Evolutionary conservation across 2,329 filamentous ascomycete genomes (phyloP), one percentile per base, ranked within the genome.

Genomic region (Zymoseptoria ardabiliae): DNA sequence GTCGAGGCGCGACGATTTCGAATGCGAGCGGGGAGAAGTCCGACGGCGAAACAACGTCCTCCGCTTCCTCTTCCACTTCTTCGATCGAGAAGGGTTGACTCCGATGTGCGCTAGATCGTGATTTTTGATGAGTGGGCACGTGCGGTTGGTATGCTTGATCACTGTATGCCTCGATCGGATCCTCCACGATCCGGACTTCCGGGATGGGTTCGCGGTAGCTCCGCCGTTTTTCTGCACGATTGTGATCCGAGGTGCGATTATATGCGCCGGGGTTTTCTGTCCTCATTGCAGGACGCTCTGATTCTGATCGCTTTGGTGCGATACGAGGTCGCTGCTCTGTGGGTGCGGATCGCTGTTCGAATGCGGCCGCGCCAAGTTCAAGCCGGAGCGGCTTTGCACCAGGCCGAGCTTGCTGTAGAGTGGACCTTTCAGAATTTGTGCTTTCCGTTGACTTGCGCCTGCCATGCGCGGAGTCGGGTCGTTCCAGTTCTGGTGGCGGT

Each of bases 401-500:
- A 73, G 53, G 76, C 73, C 63, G 79, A 74, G 64, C 79, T 35
- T 68, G 63, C 50, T 71, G 67, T 9, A 71, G 55, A 55, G 65
- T 65, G 2, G 69, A 71, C 25, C 59, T 60, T 41, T 64, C 76
- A 53, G 80, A 82, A 23, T 78, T 75, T 21, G 79, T 76, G 56
- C 82, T 65, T 69, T 75, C 72, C 70, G 77, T 61, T 69, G 74
- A 67, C 68, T 74, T 60, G 61, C 63, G 65, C 58, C 65, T 66
- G 21, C 62, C 61, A 45, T 70, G 64, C 20, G 59, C 61, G 11
- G 66, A 67, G 11, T 67, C 65, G 22, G 70, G 67, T 45, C 66
- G 58, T 54, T 97, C 91, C 63, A 84, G 84, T 78, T 99, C 94
- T 5, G 94, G 94, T 6, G 94, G 94, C 49, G 94, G 94, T n/a